These are phyloP conservation scores for Polytrichum commune DNA, from an alignment of 225 moss, liverwort and hornwort species.

Conservation along the genomic window DNA sequence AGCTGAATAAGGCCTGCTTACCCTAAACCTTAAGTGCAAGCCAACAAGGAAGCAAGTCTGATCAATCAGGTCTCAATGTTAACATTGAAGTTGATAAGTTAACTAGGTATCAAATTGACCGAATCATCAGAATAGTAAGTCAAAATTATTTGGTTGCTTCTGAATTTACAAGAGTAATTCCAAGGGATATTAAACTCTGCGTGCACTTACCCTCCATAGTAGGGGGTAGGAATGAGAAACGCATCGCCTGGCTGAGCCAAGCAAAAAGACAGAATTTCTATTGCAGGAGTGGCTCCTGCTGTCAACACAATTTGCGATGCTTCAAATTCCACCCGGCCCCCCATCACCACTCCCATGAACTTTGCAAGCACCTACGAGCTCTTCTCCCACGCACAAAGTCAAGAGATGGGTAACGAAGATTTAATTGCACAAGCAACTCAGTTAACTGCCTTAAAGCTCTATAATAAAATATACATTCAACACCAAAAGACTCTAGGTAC, in stretches of 20 bases:
- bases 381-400: constrained; percentile 26
- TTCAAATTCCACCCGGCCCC: constrained; percentile 60
- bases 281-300: constrained; percentile 75
- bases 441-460: neutral
- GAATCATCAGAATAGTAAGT: too few species aligned
- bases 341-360: constrained; percentile 85
- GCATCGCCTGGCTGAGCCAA: constrained; percentile 88
- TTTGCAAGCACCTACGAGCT: constrained; percentile 80
- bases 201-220: constrained; percentile 71
- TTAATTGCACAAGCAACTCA: too few species aligned
- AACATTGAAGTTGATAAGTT: too few species aligned
- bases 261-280: constrained; percentile 77
- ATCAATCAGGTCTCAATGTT: too few species aligned
- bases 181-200: too few species aligned
- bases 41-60: too few species aligned
- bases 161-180: too few species aligned
- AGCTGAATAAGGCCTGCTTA: too few species aligned
- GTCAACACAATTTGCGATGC: constrained; percentile 76
- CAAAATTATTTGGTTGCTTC: too few species aligned
- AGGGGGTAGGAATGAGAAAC: constrained; percentile 81
- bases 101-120: too few species aligned
- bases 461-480: neutral
- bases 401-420: neutral
- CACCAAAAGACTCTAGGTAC: too few species aligned
- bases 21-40: too few species aligned